phyloP scores from a whole-genome alignment of 1,284 basidiomycete species.

The Jaminaea rosea region DNA sequence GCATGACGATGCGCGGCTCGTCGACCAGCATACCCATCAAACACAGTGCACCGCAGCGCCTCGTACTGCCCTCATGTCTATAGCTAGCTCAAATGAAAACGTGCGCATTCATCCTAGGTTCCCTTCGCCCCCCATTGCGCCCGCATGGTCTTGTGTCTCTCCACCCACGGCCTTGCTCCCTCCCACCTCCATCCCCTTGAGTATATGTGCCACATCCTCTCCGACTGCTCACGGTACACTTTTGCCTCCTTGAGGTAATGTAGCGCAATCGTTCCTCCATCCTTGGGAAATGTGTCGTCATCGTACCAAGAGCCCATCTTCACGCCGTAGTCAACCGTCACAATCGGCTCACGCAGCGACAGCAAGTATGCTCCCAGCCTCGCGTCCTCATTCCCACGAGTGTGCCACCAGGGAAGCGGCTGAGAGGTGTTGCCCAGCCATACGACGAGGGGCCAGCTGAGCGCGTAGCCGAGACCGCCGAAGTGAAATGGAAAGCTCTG shows the following conservation, averaged over 20 bases:
- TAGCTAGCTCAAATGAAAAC: too few species aligned
- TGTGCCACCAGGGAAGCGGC: background rate
- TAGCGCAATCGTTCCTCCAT: background rate
- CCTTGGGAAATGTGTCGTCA: background rate
- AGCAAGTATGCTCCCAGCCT: background rate
- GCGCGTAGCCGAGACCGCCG: background rate
- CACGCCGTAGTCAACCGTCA: background rate
- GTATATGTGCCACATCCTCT: background rate
- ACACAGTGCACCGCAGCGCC: too few species aligned
- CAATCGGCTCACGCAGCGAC: background rate
- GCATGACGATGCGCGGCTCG: too few species aligned
- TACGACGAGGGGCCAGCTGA: background rate
- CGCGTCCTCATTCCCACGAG: background rate
- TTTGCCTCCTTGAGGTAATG: conserved; percentile 1
- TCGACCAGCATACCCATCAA: too few species aligned
- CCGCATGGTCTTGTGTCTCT: too few species aligned
- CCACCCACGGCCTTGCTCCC: background rate
- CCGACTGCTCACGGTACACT: background rate
- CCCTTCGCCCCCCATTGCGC: too few species aligned
- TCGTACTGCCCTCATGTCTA: too few species aligned
- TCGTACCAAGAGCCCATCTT: conserved; percentile 1
- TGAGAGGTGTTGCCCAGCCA: background rate
- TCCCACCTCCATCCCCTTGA: background rate
- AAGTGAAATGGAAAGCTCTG: conserved; percentile 1
- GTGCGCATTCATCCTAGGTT: too few species aligned